A percentile compares a stretch with the other conserved stretches of the same genome.
Evolutionary conservation across 108 stramenopile species (phyloP).

Genomic region (Discostella stelligeroides): DNA sequence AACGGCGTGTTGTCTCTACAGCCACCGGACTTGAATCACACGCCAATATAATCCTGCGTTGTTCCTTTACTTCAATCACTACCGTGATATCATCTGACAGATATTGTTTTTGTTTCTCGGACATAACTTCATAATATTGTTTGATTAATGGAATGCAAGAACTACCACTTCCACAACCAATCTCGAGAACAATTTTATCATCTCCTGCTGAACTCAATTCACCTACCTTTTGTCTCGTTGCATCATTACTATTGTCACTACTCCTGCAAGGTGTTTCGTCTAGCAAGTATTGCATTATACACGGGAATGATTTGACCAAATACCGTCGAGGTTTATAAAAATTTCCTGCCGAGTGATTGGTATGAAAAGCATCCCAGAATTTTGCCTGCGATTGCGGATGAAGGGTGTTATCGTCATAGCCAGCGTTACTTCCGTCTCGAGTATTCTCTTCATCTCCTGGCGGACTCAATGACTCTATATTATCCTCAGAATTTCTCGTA

Average conservation of each 20-base stretch:
- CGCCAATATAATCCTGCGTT: conserved; percentile 4
- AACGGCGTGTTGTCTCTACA: conserved; percentile 17
- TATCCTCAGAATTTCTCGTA: neutral
- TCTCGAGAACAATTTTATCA: conserved; percentile 32
- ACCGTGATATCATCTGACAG: too few relatives aligned
- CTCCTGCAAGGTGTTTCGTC: neutral
- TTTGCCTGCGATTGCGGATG: conserved; percentile 19
- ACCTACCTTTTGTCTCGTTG: too few relatives aligned
- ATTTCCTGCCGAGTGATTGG: conserved; percentile 29
- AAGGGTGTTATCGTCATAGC: neutral
- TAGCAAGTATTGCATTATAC: conserved; percentile 15
- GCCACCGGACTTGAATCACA: conserved; percentile 38
- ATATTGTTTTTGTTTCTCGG: neutral
- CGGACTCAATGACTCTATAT: too few relatives aligned
- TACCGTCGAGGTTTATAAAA: conserved; percentile 41
- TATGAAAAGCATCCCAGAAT: conserved; percentile 40
- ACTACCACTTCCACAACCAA: conserved; percentile 51
- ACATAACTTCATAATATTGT: conserved; percentile 4
- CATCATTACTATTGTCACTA: too few relatives aligned
- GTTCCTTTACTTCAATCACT: neutral
- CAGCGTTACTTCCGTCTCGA: neutral
- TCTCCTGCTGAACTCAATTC: neutral
- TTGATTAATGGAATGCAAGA: conserved; percentile 41
- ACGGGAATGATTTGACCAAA: conserved; percentile 37
- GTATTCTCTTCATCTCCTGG: too few relatives aligned